A percentile compares a stretch with the other conserved stretches of the same genome.
Evolutionary conservation across 768 basidiomycete species (phyloP).

Genomic region (Symmetrospora coprosmae): DNA sequence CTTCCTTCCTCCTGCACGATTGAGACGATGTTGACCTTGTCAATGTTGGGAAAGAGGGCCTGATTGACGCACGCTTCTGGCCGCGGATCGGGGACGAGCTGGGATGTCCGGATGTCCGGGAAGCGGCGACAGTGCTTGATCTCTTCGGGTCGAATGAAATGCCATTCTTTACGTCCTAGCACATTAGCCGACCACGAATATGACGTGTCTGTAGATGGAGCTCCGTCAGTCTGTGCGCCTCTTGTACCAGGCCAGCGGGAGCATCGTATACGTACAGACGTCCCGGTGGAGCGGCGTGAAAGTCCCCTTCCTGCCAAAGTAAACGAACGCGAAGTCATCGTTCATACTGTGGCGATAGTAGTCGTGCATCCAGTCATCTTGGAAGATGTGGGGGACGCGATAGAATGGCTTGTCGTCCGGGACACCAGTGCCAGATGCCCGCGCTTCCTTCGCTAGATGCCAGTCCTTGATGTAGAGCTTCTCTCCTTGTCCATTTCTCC

Average conservation of each 20-base stretch:
- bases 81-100: not conserved
- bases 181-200: slow-evolving; percentile 31
- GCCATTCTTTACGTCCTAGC: slow-evolving; percentile 28
- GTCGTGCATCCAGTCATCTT: slow-evolving; percentile 32
- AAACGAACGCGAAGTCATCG: slow-evolving; percentile 31
- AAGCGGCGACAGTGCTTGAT: not conserved
- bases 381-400: slow-evolving; percentile 15
- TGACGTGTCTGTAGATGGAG: slow-evolving; percentile 24
- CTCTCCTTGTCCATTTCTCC: slow-evolving; percentile 1
- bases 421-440: not conserved
- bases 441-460: slow-evolving; percentile 1
- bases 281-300: slow-evolving; percentile 29
- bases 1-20: slow-evolving; percentile 1
- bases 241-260: not conserved
- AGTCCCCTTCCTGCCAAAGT: slow-evolving; percentile 26
- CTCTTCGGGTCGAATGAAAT: slow-evolving; percentile 25
- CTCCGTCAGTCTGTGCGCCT: too few relatives aligned
- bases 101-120: not conserved
- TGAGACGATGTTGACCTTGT: not conserved
- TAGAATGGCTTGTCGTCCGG: slow-evolving; percentile 18
- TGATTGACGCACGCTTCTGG: not conserved
- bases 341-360: not conserved
- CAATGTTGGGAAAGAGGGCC: not conserved
- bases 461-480: slow-evolving; percentile 18
- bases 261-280: slow-evolving; percentile 24